Percentiles rank a stretch among this genome's conserved stretches.
Conservation (phyloP, 345 rosid genomes). For the Euphorbia peplus region DNA sequence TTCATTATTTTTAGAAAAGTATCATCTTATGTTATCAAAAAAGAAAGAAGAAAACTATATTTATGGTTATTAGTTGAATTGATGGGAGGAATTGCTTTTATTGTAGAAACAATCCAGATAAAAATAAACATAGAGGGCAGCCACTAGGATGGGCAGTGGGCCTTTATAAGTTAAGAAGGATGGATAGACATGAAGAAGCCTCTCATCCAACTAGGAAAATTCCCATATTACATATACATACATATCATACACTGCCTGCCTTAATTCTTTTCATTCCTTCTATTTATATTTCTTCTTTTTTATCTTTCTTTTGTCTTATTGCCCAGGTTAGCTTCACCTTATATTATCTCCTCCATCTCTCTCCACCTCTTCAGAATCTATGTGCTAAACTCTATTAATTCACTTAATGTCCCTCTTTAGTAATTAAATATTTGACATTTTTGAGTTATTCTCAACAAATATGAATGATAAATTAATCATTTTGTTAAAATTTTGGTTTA, state of each 20-base stretch:
- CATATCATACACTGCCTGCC: constrained; percentile 14
- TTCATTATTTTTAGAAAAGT: too few relatives aligned
- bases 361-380: background rate
- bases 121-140: background rate
- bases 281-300: background rate
- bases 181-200: constrained; percentile 10
- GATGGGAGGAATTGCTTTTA: too few relatives aligned
- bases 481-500: too few relatives aligned
- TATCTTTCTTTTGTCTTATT: constrained; percentile 36
- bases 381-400: too few relatives aligned
- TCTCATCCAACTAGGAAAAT: constrained; percentile 25
- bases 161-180: background rate
- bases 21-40: too few relatives aligned
- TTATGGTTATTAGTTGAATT: too few relatives aligned
- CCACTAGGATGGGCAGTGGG: constrained; percentile 13
- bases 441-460: too few relatives aligned
- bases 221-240: too few relatives aligned
- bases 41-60: too few relatives aligned
- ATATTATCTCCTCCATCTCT: too few relatives aligned
- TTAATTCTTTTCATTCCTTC: constrained; percentile 34
- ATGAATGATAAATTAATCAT: too few relatives aligned
- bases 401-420: background rate
- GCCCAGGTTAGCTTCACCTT: constrained; percentile 27
- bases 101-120: constrained; percentile 4
- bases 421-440: too few relatives aligned